These are phyloP conservation scores for Pelargonium australe DNA, from an alignment of 441 rosid species.

Conservation along the genomic window DNA sequence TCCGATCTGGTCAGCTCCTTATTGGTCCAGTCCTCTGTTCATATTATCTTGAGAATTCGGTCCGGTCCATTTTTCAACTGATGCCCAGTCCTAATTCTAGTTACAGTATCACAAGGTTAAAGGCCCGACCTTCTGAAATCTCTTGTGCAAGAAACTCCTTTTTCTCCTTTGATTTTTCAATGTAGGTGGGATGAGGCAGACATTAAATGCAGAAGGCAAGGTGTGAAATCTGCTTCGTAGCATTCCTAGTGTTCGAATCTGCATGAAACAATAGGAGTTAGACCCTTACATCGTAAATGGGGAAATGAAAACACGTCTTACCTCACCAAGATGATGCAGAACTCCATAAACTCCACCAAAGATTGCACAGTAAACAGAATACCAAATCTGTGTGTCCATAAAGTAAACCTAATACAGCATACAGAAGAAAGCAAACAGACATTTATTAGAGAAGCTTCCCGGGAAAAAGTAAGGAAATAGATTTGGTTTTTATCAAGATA, in stretches of 20 bases:
- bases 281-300: constrained; percentile 18
- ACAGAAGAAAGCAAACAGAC: constrained; percentile 20
- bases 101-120: constrained; percentile 8
- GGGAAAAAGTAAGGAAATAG: neutral
- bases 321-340: constrained; percentile 98
- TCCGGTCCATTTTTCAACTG: too few relatives aligned
- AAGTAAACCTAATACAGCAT: constrained; percentile 64
- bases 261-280: constrained; percentile 29
- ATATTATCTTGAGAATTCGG: too few relatives aligned
- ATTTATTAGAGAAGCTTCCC: neutral
- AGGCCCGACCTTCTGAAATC: constrained; percentile 49
- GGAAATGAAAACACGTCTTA: constrained; percentile 29
- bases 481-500: constrained; percentile 1
- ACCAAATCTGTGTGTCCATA: constrained; percentile 99
- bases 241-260: constrained; percentile 99
- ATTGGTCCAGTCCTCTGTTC: too few relatives aligned
- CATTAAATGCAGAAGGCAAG: constrained; percentile 81
- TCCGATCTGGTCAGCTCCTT: too few relatives aligned
- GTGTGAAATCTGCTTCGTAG: constrained; percentile 89
- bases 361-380: constrained; percentile 89
- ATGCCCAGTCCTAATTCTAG: neutral
- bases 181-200: constrained; percentile 60
- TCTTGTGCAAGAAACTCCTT: constrained; percentile 37
- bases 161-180: constrained; percentile 42
- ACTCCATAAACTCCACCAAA: constrained; percentile 95